Percentiles rank a stretch among this genome's conserved stretches.
Evolutionary conservation across 2,329 filamentous ascomycete species (phyloP).

Genomic region (Trichoderma gracile): DNA sequence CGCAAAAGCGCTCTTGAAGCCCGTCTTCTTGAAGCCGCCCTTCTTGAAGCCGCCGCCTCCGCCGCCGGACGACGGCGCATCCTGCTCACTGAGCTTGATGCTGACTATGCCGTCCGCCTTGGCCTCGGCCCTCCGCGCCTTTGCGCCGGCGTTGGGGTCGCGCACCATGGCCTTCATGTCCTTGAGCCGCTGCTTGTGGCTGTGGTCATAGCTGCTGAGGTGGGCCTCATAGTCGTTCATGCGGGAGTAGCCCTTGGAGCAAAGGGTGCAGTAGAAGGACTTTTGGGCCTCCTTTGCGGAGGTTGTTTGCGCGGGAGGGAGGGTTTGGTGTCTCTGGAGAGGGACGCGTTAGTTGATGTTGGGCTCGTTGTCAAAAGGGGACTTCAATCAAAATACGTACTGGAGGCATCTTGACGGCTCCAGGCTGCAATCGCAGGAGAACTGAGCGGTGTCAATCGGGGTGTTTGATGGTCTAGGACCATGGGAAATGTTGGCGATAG

Average conservation of each 20-base stretch:
- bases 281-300: conserved; percentile 74
- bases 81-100: conserved; percentile 58
- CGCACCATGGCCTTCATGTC: conserved; percentile 84
- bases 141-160: conserved; percentile 64
- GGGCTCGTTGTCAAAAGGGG: conserved; percentile 40
- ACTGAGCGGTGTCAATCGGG: not conserved
- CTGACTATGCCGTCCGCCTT: conserved; percentile 69
- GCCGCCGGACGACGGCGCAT: conserved; percentile 42
- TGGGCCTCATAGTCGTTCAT: conserved; percentile 97
- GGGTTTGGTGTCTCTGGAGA: conserved; percentile 56
- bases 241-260: conserved; percentile 89
- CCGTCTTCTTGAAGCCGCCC: conserved; percentile 80
- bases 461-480: not conserved
- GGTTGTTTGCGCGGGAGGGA: conserved; percentile 59
- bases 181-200: conserved; percentile 85
- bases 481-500: not conserved
- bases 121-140: conserved; percentile 68
- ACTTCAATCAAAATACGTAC: conserved; percentile 40
- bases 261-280: conserved; percentile 83
- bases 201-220: conserved; percentile 91
- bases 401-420: conserved; percentile 51
- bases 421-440: not conserved
- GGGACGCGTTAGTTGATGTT: conserved; percentile 38
- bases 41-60: conserved; percentile 78
- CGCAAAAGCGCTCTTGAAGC: conserved; percentile 76